A percentile compares a stretch with the other conserved stretches of the same genome.
Evolutionary conservation across 306 rosid genomes (phyloP).

Genomic region (Astragalus glycyphyllos): DNA sequence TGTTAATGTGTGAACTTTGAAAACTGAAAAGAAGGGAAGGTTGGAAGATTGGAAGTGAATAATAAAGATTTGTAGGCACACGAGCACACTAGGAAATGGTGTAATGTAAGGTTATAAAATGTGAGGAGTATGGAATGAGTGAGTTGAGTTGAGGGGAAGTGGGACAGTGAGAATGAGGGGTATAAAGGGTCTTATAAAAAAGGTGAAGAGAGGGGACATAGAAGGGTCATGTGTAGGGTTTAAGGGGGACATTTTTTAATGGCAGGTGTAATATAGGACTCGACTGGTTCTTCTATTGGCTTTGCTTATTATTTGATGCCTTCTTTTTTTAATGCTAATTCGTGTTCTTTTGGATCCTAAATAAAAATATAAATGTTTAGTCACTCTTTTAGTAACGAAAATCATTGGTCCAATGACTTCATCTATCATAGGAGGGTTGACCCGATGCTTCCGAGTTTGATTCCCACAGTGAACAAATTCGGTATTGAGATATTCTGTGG

Average conservation of each 20-base stretch:
- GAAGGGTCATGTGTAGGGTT: conserved; percentile 68
- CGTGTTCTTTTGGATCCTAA: not conserved
- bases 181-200: conserved; percentile 55
- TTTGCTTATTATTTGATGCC: not conserved
- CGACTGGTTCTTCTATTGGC: conserved; percentile 40
- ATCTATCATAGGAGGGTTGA: too few species aligned
- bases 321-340: not conserved
- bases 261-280: conserved; percentile 51
- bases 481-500: too few species aligned
- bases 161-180: conserved; percentile 57
- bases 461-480: too few species aligned
- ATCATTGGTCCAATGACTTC: too few species aligned
- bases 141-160: conserved; percentile 24
- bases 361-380: too few species aligned
- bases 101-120: conserved; percentile 45
- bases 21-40: not conserved
- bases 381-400: too few species aligned
- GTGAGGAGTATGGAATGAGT: conserved; percentile 38
- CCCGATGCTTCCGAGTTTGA: too few species aligned
- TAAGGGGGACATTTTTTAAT: conserved; percentile 67
- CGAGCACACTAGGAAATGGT: conserved; percentile 81
- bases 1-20: too few species aligned
- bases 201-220: conserved; percentile 63
- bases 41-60: conserved; percentile 23
- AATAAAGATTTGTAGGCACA: conserved; percentile 61